Conservation (phyloP, 148 eudicot genomes). For the Vaccinium corymbosum region DNA sequence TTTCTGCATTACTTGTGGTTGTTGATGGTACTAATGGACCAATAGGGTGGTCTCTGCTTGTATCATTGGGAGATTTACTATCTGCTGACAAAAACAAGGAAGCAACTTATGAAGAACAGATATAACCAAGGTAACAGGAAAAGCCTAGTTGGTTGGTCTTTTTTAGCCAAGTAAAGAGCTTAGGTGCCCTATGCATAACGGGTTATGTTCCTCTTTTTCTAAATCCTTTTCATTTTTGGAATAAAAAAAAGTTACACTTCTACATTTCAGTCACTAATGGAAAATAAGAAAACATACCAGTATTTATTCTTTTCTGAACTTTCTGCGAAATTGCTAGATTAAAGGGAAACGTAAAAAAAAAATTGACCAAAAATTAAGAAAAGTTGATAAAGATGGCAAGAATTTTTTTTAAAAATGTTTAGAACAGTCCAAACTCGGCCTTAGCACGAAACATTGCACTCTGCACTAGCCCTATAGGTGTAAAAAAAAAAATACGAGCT, state of each 20-base stretch:
- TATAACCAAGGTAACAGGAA: background rate
- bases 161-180: background rate
- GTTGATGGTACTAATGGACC: conserved; percentile 45
- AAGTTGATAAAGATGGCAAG: background rate
- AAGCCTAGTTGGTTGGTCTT: conserved; percentile 3
- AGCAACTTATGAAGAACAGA: background rate
- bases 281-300: background rate
- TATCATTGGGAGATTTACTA: conserved; percentile 42
- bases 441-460: background rate
- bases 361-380: background rate
- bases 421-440: background rate
- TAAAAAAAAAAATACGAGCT: background rate
- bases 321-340: background rate
- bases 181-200: background rate
- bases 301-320: background rate
- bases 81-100: conserved; percentile 31
- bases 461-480: background rate
- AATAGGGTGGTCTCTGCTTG: conserved; percentile 44
- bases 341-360: background rate
- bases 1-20: conserved; percentile 54
- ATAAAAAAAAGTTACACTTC: background rate
- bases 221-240: background rate
- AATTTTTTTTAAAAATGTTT: background rate
- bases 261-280: background rate
- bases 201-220: background rate